These are phyloP conservation scores for Chalciporus piperatoides DNA, from an alignment of 1,284 basidiomycete species.

Conservation along the genomic window DNA sequence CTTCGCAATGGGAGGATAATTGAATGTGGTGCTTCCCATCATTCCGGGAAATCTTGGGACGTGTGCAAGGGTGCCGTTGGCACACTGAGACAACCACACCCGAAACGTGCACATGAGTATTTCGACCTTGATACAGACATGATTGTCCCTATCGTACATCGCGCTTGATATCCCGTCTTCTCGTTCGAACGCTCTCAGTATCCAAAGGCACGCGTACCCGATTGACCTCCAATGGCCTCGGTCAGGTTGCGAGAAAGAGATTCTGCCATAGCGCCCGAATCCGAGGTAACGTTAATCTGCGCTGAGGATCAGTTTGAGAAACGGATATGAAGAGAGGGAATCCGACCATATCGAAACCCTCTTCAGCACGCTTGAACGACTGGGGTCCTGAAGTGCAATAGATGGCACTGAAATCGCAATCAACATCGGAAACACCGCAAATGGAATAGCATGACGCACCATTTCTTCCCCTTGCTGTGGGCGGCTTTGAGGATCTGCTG, in stretches of 20 bases:
- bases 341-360: slow-evolving; percentile 59
- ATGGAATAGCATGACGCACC: slow-evolving; percentile 37
- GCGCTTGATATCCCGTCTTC: not conserved
- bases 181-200: slow-evolving; percentile 10
- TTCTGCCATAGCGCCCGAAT: slow-evolving; percentile 45
- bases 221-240: slow-evolving; percentile 24
- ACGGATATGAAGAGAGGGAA: slow-evolving; percentile 7
- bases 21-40: no score
- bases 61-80: no score
- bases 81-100: no score
- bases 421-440: slow-evolving; percentile 5
- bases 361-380: slow-evolving; percentile 43
- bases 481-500: slow-evolving; percentile 51
- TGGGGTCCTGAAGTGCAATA: slow-evolving; percentile 50
- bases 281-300: slow-evolving; percentile 52
- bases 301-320: not conserved
- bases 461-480: slow-evolving; percentile 62
- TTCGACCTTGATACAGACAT: no score
- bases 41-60: no score
- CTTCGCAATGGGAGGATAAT: no score
- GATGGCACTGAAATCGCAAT: slow-evolving; percentile 36
- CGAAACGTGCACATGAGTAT: no score
- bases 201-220: slow-evolving; percentile 4
- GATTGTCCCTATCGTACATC: not conserved
- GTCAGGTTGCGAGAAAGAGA: slow-evolving; percentile 35